phyloP scores from a whole-genome alignment of 495 filamentous ascomycete species.

The Penicillium bovifimosum region DNA sequence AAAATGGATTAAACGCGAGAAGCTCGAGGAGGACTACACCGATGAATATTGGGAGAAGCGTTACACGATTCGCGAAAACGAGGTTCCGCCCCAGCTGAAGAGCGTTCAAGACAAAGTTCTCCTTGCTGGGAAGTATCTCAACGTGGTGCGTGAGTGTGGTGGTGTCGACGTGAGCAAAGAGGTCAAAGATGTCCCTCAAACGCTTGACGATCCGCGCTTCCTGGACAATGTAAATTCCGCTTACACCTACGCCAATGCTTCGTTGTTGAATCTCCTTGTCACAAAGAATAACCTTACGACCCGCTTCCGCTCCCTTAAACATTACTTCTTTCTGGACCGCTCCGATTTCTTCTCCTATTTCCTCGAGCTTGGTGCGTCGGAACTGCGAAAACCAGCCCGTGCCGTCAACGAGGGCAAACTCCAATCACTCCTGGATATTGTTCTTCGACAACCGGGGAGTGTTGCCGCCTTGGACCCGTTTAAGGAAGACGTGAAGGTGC shows the following conservation, averaged over 20 bases:
- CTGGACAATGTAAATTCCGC: slow-evolving; percentile 92
- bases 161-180: slow-evolving; percentile 91
- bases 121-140: slow-evolving; percentile 93
- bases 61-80: slow-evolving; percentile 86
- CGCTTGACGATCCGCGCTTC: slow-evolving; percentile 84
- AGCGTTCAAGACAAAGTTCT: slow-evolving; percentile 90
- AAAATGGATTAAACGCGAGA: slow-evolving; percentile 86
- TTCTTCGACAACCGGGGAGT: slow-evolving; percentile 89
- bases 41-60: slow-evolving; percentile 99
- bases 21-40: slow-evolving; percentile 91
- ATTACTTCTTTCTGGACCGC: slow-evolving; percentile 97
- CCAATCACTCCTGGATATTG: slow-evolving; percentile 89
- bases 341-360: slow-evolving; percentile 99
- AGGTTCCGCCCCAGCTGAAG: slow-evolving; percentile 89
- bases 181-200: slow-evolving; percentile 80
- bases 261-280: slow-evolving; percentile 82
- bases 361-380: slow-evolving; percentile 80
- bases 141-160: slow-evolving; percentile 94
- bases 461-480: slow-evolving; percentile 92
- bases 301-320: slow-evolving; percentile 82
- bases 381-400: slow-evolving; percentile 82
- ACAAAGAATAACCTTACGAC: slow-evolving; percentile 88
- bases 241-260: slow-evolving; percentile 92
- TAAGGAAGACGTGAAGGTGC: slow-evolving; percentile 95
- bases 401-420: slow-evolving; percentile 86